Evolutionary conservation across 2,329 filamentous ascomycete genomes (phyloP).

Genomic region (Beauveria brongniartii): DNA sequence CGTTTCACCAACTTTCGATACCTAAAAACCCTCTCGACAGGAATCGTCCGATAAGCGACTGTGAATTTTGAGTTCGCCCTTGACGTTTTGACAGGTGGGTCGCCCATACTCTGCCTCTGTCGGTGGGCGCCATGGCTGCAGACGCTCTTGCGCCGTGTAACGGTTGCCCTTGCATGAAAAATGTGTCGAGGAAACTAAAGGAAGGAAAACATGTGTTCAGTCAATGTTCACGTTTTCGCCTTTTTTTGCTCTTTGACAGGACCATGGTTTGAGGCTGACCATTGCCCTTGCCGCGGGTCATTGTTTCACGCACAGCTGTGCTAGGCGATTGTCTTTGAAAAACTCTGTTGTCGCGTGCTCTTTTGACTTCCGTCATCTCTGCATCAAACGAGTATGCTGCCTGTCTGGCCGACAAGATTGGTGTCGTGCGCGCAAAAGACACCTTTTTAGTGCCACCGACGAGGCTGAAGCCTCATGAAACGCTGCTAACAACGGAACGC

Average conservation of each 20-base stretch:
- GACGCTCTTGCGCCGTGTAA: neutral
- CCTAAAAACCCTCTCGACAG: neutral
- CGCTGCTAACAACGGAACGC: neutral
- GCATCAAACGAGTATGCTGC: neutral
- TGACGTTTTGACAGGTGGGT: constrained; percentile 9
- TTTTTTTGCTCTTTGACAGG: neutral
- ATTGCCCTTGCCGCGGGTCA: neutral
- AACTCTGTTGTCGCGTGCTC: neutral
- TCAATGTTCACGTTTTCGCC: neutral
- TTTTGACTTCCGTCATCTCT: neutral
- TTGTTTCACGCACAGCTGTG: neutral
- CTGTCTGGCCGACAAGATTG: neutral
- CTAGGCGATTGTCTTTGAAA: neutral
- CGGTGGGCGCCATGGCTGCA: neutral
- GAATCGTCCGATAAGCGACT: neutral
- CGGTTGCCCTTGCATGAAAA: neutral
- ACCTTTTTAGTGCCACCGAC: neutral
- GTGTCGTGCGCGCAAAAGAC: neutral
- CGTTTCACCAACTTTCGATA: neutral
- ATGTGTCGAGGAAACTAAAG: neutral
- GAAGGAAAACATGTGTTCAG: neutral
- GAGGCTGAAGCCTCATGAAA: neutral
- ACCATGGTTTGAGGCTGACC: neutral
- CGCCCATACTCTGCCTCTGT: neutral
- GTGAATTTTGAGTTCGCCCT: neutral